Evolutionary conservation across 768 basidiomycete genomes (phyloP).

Genomic region (Mycena leptocephala): DNA sequence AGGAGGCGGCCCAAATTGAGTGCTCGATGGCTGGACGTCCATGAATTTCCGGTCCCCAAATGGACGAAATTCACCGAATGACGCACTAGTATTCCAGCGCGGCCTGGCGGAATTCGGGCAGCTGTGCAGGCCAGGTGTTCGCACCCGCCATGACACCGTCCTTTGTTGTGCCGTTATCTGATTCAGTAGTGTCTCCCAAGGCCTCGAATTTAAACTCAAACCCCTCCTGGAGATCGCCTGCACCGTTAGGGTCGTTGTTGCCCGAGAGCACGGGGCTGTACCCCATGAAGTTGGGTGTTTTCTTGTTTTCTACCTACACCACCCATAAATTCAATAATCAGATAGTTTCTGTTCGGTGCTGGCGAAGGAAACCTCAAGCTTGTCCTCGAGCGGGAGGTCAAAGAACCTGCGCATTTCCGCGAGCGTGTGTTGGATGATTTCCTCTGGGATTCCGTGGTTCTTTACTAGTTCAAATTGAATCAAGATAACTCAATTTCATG

Average conservation of each 20-base stretch:
- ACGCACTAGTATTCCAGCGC: constrained; percentile 80
- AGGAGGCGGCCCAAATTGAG: constrained; percentile 51
- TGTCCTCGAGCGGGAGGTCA: constrained; percentile 70
- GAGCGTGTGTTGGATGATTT: constrained; percentile 54
- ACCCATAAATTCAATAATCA: constrained; percentile 27
- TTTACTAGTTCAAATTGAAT: constrained; percentile 62
- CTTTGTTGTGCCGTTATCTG: constrained; percentile 44
- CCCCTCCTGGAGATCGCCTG: constrained; percentile 94
- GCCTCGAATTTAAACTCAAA: constrained; percentile 90
- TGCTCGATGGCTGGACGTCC: constrained; percentile 48
- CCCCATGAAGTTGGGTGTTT: constrained; percentile 82
- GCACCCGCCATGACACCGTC: constrained; percentile 77
- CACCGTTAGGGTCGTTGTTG: constrained; percentile 80
- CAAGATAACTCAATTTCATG: neutral
- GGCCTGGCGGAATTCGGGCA: constrained; percentile 72
- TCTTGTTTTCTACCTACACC: constrained; percentile 77
- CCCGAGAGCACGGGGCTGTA: constrained; percentile 80
- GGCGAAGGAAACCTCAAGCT: constrained; percentile 71
- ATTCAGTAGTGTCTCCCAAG: constrained; percentile 43
- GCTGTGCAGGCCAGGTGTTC: constrained; percentile 85
- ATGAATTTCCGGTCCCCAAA: too few relatives aligned
- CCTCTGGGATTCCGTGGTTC: constrained; percentile 82
- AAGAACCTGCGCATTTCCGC: constrained; percentile 72
- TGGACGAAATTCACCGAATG: neutral
- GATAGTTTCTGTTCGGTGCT: neutral